These are phyloP conservation scores for Penicillium sp. DNA, from an alignment of 2,329 filamentous ascomycete species.

Conservation along the genomic window DNA sequence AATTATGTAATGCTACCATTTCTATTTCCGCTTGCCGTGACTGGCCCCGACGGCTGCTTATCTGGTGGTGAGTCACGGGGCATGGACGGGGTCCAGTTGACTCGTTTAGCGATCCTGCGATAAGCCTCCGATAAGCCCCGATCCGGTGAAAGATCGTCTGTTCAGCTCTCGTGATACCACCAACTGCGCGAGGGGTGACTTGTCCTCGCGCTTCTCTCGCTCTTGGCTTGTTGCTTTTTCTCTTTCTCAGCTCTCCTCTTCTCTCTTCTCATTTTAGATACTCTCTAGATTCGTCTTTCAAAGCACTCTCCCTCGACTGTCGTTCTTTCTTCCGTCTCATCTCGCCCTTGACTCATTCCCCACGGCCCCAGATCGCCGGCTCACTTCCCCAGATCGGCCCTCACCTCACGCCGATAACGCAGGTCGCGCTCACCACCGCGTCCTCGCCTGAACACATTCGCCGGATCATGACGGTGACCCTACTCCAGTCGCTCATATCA, in stretches of 20 bases:
- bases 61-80: too few species aligned
- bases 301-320: neutral
- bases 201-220: slow-evolving; percentile 1
- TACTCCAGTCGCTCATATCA: slow-evolving; percentile 28
- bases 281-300: neutral
- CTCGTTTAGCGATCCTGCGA: slow-evolving; percentile 1
- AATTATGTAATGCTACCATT: too few species aligned
- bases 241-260: neutral
- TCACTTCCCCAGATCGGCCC: slow-evolving; percentile 10
- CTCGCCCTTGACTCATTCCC: neutral
- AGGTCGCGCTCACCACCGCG: neutral
- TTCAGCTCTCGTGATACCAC: slow-evolving; percentile 11
- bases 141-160: slow-evolving; percentile 5
- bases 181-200: slow-evolving; percentile 6
- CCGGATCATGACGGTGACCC: slow-evolving; percentile 32
- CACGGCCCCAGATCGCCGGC: neutral
- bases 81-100: slow-evolving; percentile 6
- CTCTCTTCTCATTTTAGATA: neutral
- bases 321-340: neutral
- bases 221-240: neutral
- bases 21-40: too few species aligned
- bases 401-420: slow-evolving; percentile 1
- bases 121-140: slow-evolving; percentile 6
- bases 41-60: too few species aligned
- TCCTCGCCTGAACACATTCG: neutral